Percentiles rank a stretch among this genome's conserved stretches.
Conservation (phyloP, 2,329 filamentous ascomycete genomes). For the Clarireedia homoeocarpa region DNA sequence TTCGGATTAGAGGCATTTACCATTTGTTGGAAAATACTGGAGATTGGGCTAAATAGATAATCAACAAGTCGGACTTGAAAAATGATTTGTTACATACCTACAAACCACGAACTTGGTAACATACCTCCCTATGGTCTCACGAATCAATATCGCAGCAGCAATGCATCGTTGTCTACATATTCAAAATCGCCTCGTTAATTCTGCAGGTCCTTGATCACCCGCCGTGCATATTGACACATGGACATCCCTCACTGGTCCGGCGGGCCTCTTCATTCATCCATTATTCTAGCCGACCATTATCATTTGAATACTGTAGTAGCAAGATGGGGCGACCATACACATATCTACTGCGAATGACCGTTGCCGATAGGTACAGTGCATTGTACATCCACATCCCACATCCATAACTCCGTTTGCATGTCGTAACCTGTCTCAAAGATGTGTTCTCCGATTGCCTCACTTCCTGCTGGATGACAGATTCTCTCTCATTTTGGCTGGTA, state of each 20-base stretch:
- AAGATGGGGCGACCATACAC: neutral
- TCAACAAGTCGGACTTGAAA: neutral
- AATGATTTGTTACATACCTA: neutral
- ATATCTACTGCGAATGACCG: neutral
- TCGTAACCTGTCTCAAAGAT: neutral
- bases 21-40: neutral
- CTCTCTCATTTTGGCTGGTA: neutral
- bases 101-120: neutral
- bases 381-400: neutral
- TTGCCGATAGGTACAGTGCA: no score
- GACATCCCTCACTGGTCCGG: neutral
- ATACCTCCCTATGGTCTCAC: neutral
- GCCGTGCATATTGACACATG: neutral
- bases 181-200: neutral
- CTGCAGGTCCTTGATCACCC: conserved; percentile 2
- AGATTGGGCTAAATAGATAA: neutral
- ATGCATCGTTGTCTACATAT: neutral
- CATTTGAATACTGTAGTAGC: no score
- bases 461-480: neutral
- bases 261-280: neutral
- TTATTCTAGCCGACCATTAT: neutral
- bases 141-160: neutral
- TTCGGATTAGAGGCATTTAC: neutral
- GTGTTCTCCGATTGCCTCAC: neutral
- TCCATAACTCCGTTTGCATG: neutral